Evolutionary conservation across 2,329 filamentous ascomycete species (phyloP).

Genomic region (Aureobasidium sp.): DNA sequence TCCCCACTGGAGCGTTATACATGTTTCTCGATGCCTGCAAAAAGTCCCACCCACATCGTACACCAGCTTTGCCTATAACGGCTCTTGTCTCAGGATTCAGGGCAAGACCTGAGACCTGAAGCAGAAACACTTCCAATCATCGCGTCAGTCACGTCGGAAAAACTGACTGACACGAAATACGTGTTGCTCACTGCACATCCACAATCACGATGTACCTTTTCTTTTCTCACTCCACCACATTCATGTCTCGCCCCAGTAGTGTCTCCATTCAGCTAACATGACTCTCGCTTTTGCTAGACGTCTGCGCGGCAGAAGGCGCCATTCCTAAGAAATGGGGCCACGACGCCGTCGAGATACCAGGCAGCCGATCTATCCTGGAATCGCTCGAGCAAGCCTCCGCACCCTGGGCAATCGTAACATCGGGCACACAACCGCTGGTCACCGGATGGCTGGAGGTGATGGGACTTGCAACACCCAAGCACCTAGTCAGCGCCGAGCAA

Average conservation of each 20-base stretch:
- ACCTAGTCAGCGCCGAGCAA: conserved; percentile 45
- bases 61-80: conserved; percentile 3
- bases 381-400: conserved; percentile 54
- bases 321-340: conserved; percentile 70
- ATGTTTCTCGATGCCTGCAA: conserved; percentile 8
- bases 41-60: background rate
- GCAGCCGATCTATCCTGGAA: conserved; percentile 54
- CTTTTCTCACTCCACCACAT: conserved; percentile 1
- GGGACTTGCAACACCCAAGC: conserved; percentile 40
- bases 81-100: conserved; percentile 11
- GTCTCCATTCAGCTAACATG: background rate
- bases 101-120: background rate
- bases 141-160: conserved; percentile 1
- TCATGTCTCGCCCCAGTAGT: background rate
- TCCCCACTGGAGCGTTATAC: conserved; percentile 9
- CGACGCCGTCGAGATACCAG: conserved; percentile 80
- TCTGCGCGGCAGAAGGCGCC: conserved; percentile 67
- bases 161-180: background rate
- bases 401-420: conserved; percentile 75
- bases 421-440: conserved; percentile 42
- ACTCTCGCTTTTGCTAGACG: conserved; percentile 49
- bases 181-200: background rate
- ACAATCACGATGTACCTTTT: background rate
- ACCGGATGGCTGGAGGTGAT: conserved; percentile 45
- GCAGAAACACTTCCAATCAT: conserved; percentile 11